A percentile compares a stretch with the other conserved stretches of the same genome.
phyloP scores from a whole-genome alignment of 257 asterid species.

The Fraxinus quadrangulata region DNA sequence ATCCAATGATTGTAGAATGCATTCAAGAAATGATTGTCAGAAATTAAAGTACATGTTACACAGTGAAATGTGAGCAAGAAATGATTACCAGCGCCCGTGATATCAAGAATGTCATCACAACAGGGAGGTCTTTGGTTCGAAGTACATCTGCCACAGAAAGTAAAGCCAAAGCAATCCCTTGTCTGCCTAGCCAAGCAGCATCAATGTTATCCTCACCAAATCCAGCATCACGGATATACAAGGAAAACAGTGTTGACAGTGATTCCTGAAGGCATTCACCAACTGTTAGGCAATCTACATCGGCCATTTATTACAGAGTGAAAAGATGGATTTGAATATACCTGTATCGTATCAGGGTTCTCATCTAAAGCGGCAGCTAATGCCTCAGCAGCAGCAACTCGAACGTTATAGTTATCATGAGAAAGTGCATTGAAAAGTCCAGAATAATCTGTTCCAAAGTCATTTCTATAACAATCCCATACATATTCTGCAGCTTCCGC shows the following conservation, averaged over 20 bases:
- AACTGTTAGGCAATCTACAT: conserved; percentile 22
- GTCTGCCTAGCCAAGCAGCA: conserved; percentile 92
- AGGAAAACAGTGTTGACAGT: conserved; percentile 77
- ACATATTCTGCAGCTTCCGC: conserved; percentile 90
- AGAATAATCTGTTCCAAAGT: conserved; percentile 89
- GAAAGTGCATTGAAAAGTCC: conserved; percentile 83
- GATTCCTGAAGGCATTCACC: conserved; percentile 65
- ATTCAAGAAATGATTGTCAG: too few relatives aligned
- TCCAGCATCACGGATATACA: conserved; percentile 82
- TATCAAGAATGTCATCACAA: conserved; percentile 93
- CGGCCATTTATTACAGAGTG: conserved; percentile 13
- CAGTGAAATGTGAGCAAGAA: conserved; percentile 5
- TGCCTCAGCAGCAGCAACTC: conserved; percentile 97
- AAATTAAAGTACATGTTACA: not conserved
- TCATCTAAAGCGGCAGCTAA: conserved; percentile 98
- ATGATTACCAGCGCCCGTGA: conserved; percentile 90
- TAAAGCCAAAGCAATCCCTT: conserved; percentile 90
- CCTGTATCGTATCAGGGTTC: conserved; percentile 93
- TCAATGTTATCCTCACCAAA: conserved; percentile 54
- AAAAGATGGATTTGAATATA: conserved; percentile 27
- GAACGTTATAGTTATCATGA: conserved; percentile 76
- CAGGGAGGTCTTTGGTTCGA: conserved; percentile 94
- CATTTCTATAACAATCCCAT: conserved; percentile 88
- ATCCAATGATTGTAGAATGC: too few relatives aligned
- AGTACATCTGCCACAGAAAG: conserved; percentile 87